Evolutionary conservation across 257 asterid species (phyloP), one percentile per base, ranked within the genome.

Genomic region (Solanum verrucosum): DNA sequence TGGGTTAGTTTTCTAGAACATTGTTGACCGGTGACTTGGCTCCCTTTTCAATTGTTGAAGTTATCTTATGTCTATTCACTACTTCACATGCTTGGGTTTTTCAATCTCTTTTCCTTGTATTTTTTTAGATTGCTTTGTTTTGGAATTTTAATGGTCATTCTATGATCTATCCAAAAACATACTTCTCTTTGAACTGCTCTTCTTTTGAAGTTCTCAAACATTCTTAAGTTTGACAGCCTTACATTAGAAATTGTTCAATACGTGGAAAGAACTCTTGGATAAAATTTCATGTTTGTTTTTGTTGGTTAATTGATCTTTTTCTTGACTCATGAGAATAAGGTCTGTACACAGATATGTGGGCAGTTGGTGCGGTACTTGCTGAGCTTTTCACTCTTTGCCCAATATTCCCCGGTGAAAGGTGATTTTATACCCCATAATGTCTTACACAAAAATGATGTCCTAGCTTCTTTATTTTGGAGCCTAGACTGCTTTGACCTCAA

Each of bases 381-480:
- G 99, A 96, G 92, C 98, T 96, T 93, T 95, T 95, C 94, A 95
- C 97, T 85, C 92, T 83, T 81, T 90, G 95, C 91, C 98, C 98
- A 18, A 93, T 96, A 87, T 96, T 95, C 91, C 99, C 99, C 25
- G 99, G 99, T 89, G 98, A 94, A 95, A 96, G 99, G 99, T 95
- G 91, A 92, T 84, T 65, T 85, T 86, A 87, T 86, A 59, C 37
- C 89, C 90, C 83, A 68, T 46, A 87, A 86, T 87, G 42, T 25
- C 56, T 87, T 88, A 16, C 75, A 46, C 59, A 44, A 49, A 82
- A 46, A 49, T 15, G 42, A 82, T 82, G 29, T 82, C 38, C 31
- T 46, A 82, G n/a, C 86, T 49, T 18, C 44, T 82, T 82, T 29
- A 31, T 38, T 65, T 49, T 49, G 70, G 42, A 29, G 60, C 31